Conservation (phyloP, 441 rosid species). For the Pelargonium citronellum region DNA sequence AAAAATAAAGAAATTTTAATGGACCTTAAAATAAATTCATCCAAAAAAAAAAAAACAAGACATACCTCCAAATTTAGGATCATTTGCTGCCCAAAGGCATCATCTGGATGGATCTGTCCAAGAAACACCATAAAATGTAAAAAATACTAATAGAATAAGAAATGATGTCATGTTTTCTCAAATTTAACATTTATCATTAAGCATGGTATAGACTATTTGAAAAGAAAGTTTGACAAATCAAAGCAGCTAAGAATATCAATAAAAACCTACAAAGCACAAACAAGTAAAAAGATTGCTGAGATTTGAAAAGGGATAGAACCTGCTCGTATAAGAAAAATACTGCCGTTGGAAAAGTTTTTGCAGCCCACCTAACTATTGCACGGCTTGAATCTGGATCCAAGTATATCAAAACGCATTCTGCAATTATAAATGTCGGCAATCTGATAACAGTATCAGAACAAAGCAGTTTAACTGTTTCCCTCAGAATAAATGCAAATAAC, state of each 20-base stretch:
- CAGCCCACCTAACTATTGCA: conserved; percentile 72
- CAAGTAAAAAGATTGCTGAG: background rate
- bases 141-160: conserved; percentile 5
- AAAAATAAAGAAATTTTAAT: no score
- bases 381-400: conserved; percentile 83
- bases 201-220: background rate
- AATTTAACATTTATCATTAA: background rate
- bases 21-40: background rate
- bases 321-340: conserved; percentile 91
- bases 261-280: background rate
- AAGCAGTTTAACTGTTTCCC: conserved; percentile 26
- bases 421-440: conserved; percentile 94
- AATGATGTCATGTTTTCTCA: background rate
- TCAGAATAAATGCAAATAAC: conserved; percentile 18
- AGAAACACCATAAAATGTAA: conserved; percentile 22
- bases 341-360: conserved; percentile 62
- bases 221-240: conserved; percentile 9
- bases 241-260: background rate
- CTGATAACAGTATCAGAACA: conserved; percentile 69
- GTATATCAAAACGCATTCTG: conserved; percentile 97
- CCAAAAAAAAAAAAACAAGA: background rate
- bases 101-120: conserved; percentile 84
- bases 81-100: conserved; percentile 98
- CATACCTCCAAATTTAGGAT: conserved; percentile 85
- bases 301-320: conserved; percentile 37